A percentile compares a stretch with the other conserved stretches of the same genome.
Conservation (phyloP, 805 yeast species). For the Kazachstania kunashirensis region DNA sequence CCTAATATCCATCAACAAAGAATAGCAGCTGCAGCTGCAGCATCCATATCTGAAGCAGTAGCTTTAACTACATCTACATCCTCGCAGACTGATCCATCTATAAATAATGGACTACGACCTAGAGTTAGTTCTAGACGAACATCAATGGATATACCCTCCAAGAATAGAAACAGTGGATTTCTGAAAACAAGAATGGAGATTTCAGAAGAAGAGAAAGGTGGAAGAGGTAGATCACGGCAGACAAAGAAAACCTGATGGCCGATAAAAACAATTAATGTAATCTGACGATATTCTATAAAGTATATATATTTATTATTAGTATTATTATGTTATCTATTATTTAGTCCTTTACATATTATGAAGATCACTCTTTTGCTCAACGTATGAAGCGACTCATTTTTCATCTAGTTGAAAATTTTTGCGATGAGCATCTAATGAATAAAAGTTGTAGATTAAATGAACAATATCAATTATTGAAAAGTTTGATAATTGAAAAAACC, state of each 20-base stretch:
- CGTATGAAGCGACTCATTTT: no score
- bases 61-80: conserved; percentile 1
- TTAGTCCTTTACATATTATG: no score
- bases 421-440: conserved; percentile 14
- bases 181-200: conserved; percentile 29
- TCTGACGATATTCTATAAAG: no score
- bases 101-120: not conserved
- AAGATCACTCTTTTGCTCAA: no score
- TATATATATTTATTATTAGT: no score
- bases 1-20: conserved; percentile 35
- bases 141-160: conserved; percentile 29
- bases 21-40: conserved; percentile 13
- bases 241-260: not conserved
- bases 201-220: conserved; percentile 23
- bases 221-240: not conserved
- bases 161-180: conserved; percentile 18
- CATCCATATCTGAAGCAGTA: conserved; percentile 1
- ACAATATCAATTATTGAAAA: no score
- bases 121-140: conserved; percentile 11
- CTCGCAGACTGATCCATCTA: not conserved
- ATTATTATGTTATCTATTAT: no score
- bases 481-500: no score
- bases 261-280: no score
- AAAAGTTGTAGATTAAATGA: no score
- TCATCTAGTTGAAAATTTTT: no score